Evolutionary conservation across 306 rosid species (phyloP), one percentile per base, ranked within the genome.

Genomic region (Fragaria iinumae): DNA sequence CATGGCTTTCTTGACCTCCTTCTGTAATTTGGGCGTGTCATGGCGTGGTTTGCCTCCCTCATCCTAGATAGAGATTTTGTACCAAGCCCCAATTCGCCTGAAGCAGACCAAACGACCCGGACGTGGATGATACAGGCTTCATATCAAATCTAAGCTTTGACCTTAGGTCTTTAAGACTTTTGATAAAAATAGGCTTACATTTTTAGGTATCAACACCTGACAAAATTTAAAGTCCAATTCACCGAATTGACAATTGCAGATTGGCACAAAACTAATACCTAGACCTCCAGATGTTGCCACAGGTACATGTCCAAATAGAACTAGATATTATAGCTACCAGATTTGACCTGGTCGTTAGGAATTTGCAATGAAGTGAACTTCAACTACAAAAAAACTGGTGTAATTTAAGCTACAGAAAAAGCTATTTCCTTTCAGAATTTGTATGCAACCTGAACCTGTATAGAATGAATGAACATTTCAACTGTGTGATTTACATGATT

Each of bases 401-500:
- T 17, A 5, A 25, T n/a, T 8, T 8, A 41, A 57, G 55, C 17
- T 39, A 16, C 25, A 12, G 34, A 36, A 48, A 71, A 36, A 25
- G 21, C n/a, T 34, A 29, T 23, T 41, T 59, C 53, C 75, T 74
- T 13, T 0, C 47, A 67, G 23, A 73, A 32, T 13, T 34, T 34
- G 48, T 34, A 45, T 12, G 69, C 79, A 78, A 44, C 44, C 67
- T n/a, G 43, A 23, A 65, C 69, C 45, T 56, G 60, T 53, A 23
- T 71, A 74, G 38, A 64, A 36, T 39, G 85, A 78, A 69, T 18
- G 59, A 74, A 73, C 44, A 82, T 67, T 83, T 90, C 80, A 92
- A 82, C 85, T 63, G 60, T 78, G 83, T 80, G 87, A 90, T 82
- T 88, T 84, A 80, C 88, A 67, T 16, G 79, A 67, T 65, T 85